A percentile compares a stretch with the other conserved stretches of the same genome.
phyloP scores from a whole-genome alignment of 176 grass and related monocot genomes.

The Musa schizocarpa region DNA sequence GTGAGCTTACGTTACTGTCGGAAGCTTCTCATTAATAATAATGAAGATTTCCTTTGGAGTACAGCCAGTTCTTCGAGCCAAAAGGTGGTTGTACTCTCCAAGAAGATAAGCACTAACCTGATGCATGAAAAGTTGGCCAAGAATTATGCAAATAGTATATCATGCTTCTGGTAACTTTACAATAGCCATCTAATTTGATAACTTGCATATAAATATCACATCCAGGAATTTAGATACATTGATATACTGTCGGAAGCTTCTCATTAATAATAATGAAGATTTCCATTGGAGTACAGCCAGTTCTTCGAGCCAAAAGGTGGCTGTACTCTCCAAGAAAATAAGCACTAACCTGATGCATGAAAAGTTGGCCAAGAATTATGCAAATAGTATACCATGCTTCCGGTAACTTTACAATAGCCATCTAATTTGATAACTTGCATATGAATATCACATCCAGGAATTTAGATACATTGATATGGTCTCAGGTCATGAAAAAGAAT shows the following conservation, averaged over 20 bases:
- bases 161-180: neutral
- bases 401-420: neutral
- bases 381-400: neutral
- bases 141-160: neutral
- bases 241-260: slow-evolving; percentile 56
- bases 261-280: slow-evolving; percentile 89
- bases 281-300: slow-evolving; percentile 89
- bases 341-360: slow-evolving; percentile 63
- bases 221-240: neutral
- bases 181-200: neutral
- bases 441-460: too few species aligned
- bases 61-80: slow-evolving; percentile 77
- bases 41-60: slow-evolving; percentile 89
- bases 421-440: neutral
- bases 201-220: neutral
- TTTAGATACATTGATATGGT: neutral
- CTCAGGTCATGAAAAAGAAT: neutral
- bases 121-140: slow-evolving; percentile 13
- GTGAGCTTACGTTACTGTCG: slow-evolving; percentile 59
- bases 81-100: slow-evolving; percentile 97
- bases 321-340: slow-evolving; percentile 99
- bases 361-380: slow-evolving; percentile 1
- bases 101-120: slow-evolving; percentile 97
- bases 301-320: slow-evolving; percentile 83
- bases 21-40: slow-evolving; percentile 86